Evolutionary conservation across 305 asterid genomes (phyloP).

Genomic region (Fraxinus ornus): DNA sequence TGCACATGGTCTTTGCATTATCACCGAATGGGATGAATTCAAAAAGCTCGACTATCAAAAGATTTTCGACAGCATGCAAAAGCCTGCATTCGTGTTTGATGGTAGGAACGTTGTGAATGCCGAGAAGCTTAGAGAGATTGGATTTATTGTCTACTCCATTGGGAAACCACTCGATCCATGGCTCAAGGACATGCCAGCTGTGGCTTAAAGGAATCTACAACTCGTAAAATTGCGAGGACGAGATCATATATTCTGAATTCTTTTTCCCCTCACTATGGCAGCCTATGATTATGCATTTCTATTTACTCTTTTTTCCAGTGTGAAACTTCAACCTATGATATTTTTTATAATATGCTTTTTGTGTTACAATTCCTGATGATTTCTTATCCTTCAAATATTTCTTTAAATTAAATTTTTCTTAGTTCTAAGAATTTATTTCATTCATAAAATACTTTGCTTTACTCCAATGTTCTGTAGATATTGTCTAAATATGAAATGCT

Average conservation of each 20-base stretch:
- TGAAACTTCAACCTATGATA: not conserved
- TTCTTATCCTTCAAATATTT: not conserved
- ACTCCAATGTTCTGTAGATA: no score
- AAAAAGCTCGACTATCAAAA: constrained; percentile 40
- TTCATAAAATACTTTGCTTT: no score
- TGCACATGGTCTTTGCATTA: constrained; percentile 52
- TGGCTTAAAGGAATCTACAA: constrained; percentile 14
- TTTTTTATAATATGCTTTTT: not conserved
- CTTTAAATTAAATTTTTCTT: not conserved
- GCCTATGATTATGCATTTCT: not conserved
- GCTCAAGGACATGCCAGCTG: constrained; percentile 48
- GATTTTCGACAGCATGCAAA: constrained; percentile 49
- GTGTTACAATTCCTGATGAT: not conserved
- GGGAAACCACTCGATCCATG: constrained; percentile 58
- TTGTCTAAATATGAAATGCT: not conserved
- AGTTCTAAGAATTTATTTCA: not conserved
- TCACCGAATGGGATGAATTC: constrained; percentile 64
- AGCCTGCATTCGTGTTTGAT: constrained; percentile 52
- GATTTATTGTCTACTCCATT: constrained; percentile 51
- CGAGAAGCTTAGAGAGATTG: constrained; percentile 32
- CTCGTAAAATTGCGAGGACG: not conserved
- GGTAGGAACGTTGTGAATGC: constrained; percentile 40
- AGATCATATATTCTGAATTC: not conserved
- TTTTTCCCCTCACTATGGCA: not conserved
- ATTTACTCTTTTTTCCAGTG: not conserved